Percentiles rank a stretch among this genome's conserved stretches.
Evolutionary conservation across 1,284 basidiomycete species (phyloP).

Genomic region (Austroboletus olivaceoglutinosus): DNA sequence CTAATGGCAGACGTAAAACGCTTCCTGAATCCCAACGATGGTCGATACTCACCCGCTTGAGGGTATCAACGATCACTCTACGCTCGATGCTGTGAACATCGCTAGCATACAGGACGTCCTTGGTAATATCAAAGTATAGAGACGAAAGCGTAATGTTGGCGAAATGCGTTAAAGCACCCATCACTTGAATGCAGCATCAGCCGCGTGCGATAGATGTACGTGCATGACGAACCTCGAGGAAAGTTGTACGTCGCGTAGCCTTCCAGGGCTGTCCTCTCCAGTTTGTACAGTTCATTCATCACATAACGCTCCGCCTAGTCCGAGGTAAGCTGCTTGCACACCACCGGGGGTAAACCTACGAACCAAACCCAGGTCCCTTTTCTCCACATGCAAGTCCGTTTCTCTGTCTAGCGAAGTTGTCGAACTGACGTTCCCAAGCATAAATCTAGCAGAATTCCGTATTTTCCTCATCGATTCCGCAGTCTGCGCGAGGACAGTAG

Average conservation of each 20-base stretch:
- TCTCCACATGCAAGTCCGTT: constrained; percentile 37
- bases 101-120: constrained; percentile 89
- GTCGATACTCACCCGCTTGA: constrained; percentile 59
- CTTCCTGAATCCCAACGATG: background rate
- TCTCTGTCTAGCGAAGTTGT: constrained; percentile 19
- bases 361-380: constrained; percentile 62
- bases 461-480: constrained; percentile 83
- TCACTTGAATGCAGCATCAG: constrained; percentile 42
- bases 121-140: constrained; percentile 90
- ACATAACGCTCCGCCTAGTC: constrained; percentile 79
- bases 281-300: constrained; percentile 76
- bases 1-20: constrained; percentile 38
- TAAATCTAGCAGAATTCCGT: constrained; percentile 87
- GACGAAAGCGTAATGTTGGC: constrained; percentile 72
- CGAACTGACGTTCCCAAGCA: constrained; percentile 76
- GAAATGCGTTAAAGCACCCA: constrained; percentile 61
- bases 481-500: constrained; percentile 74
- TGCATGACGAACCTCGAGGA: constrained; percentile 65
- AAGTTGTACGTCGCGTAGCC: constrained; percentile 82
- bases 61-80: constrained; percentile 64
- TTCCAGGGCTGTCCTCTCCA: constrained; percentile 66
- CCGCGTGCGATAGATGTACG: background rate
- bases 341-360: constrained; percentile 25
- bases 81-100: constrained; percentile 52
- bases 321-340: constrained; percentile 1